Percentiles rank a stretch among this genome's conserved stretches.
These are phyloP conservation scores for Echinosophora koreensis DNA, from an alignment of 306 rosid genomes.

Conservation along the genomic window DNA sequence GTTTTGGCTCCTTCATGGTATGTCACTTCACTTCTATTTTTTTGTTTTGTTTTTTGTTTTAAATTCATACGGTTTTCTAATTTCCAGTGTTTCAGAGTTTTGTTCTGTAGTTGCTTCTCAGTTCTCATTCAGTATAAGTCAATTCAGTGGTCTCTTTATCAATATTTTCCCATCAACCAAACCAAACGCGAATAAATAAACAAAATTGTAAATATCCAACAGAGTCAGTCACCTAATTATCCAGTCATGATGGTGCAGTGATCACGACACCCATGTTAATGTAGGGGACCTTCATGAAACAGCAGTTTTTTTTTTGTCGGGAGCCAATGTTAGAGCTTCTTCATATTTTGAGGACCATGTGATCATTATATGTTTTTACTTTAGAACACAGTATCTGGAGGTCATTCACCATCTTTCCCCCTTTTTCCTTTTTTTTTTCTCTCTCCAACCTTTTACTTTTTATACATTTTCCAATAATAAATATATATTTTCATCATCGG, in stretches of 20 bases:
- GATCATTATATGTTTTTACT: background rate
- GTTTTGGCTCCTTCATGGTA: conserved; percentile 94
- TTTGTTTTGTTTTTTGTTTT: background rate
- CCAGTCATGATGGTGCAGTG: conserved; percentile 15
- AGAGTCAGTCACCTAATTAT: conserved; percentile 10
- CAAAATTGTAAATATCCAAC: conserved; percentile 10
- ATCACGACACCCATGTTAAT: background rate
- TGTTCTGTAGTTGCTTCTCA: background rate
- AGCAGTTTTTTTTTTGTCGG: background rate
- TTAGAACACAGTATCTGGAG: background rate
- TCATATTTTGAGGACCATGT: conserved; percentile 21
- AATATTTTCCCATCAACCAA: conserved; percentile 40
- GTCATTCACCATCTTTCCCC: background rate
- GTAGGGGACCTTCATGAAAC: conserved; percentile 38
- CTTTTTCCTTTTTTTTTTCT: too few relatives aligned
- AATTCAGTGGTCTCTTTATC: background rate
- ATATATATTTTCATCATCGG: background rate
- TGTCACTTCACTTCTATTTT: background rate
- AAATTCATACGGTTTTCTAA: too few relatives aligned
- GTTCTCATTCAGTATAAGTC: background rate
- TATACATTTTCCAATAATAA: background rate
- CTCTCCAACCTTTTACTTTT: conserved; percentile 5
- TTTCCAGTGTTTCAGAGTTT: too few relatives aligned
- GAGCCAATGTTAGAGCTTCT: conserved; percentile 23
- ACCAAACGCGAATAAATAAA: background rate